A percentile compares a stretch with the other conserved stretches of the same genome.
Conservation (phyloP, 192 early-diverging fungal species). For the Gigaspora rosea region DNA sequence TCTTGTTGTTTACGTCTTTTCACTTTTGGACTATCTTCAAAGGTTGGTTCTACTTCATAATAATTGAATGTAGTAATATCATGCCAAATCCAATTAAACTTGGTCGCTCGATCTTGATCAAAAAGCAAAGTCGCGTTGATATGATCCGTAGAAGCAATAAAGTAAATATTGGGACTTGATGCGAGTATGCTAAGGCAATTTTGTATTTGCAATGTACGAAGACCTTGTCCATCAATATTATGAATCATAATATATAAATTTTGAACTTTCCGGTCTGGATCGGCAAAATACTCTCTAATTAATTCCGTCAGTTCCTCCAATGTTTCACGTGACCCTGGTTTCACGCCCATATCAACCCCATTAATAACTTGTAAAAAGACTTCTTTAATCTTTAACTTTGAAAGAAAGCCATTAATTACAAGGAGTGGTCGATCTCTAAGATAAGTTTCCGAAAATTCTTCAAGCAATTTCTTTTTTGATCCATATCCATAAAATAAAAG, state of each 20-base stretch:
- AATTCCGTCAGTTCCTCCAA: constrained; percentile 67
- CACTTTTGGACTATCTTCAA: no score
- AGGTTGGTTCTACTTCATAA: constrained; percentile 66
- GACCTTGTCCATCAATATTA: constrained; percentile 81
- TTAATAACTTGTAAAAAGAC: constrained; percentile 66
- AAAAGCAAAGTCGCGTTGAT: constrained; percentile 88
- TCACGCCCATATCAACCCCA: not conserved
- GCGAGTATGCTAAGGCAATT: constrained; percentile 68
- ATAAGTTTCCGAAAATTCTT: constrained; percentile 63
- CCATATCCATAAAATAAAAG: constrained; percentile 93
- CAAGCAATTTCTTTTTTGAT: constrained; percentile 84
- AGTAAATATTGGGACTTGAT: constrained; percentile 61
- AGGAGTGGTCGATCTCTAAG: constrained; percentile 64
- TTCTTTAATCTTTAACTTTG: constrained; percentile 69
- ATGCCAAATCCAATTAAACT: constrained; percentile 89
- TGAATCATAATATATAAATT: constrained; percentile 79
- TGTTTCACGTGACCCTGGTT: constrained; percentile 42
- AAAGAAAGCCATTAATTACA: constrained; percentile 87
- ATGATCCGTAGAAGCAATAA: constrained; percentile 89
- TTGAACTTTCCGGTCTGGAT: constrained; percentile 46
- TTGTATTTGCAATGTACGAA: constrained; percentile 74
- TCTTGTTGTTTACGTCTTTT: no score
- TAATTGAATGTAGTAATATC: constrained; percentile 85
- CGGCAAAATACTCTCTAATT: constrained; percentile 66
- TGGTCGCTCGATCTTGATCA: constrained; percentile 69